phyloP scores from a whole-genome alignment of 2,329 filamentous ascomycete genomes.

The Ilyonectria destructans region DNA sequence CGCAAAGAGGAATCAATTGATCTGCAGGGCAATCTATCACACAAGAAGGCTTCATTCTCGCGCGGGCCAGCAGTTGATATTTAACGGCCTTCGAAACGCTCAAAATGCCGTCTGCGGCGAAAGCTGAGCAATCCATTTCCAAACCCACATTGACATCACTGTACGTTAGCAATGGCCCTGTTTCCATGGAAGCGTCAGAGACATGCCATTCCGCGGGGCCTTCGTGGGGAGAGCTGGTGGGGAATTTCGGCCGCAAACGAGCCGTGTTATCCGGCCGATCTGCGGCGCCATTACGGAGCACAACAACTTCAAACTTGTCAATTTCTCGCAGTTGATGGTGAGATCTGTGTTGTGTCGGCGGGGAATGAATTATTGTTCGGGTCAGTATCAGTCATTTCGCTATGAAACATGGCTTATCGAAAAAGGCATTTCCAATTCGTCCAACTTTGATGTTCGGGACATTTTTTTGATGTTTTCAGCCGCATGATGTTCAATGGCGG shows the following conservation, averaged over 20 bases:
- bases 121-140: constrained; percentile 13
- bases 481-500: not conserved
- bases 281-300: constrained; percentile 33
- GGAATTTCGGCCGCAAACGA: constrained; percentile 8
- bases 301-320: not conserved
- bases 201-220: constrained; percentile 28
- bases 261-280: constrained; percentile 38
- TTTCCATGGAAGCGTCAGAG: constrained; percentile 34
- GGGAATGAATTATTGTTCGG: not conserved
- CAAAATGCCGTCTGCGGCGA: not conserved
- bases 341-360: constrained; percentile 4
- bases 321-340: constrained; percentile 8
- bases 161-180: constrained; percentile 12
- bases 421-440: not conserved
- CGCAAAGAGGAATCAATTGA: not conserved
- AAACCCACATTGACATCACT: constrained; percentile 45
- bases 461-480: not conserved
- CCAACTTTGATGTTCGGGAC: not conserved
- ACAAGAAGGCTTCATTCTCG: constrained; percentile 8
- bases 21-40: not conserved
- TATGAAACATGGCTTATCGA: not conserved
- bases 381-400: too few species aligned
- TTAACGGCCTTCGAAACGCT: constrained; percentile 14
- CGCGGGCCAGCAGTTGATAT: constrained; percentile 29
- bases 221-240: constrained; percentile 9